These are phyloP conservation scores for Miscanthus sacchariflorus DNA, from an alignment of 202 grass and related monocot genomes.

Conservation along the genomic window DNA sequence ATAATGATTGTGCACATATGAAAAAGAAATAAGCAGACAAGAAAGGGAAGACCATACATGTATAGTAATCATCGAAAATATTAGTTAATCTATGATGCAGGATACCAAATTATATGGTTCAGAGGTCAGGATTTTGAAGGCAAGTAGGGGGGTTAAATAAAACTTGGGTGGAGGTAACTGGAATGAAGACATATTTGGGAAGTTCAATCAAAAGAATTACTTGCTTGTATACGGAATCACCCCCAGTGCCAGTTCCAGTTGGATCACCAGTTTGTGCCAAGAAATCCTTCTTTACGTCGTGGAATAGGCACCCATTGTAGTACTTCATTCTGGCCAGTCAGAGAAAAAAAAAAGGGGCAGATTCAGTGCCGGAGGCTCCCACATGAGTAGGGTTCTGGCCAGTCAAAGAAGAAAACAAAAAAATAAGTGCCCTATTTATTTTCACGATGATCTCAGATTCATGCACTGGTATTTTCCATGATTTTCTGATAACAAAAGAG, in stretches of 20 bases:
- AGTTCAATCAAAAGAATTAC: constrained; percentile 23
- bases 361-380: too few relatives aligned
- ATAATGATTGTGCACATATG: background rate
- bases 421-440: constrained; percentile 17
- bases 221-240: constrained; percentile 90
- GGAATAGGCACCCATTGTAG: constrained; percentile 96
- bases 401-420: constrained; percentile 22
- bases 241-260: constrained; percentile 75
- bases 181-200: background rate
- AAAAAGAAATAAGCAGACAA: background rate
- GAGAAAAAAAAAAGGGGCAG: too few relatives aligned
- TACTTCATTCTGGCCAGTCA: constrained; percentile 80
- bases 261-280: constrained; percentile 70
- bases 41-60: background rate
- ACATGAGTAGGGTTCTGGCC: too few relatives aligned
- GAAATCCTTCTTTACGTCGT: constrained; percentile 95
- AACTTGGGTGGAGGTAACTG: background rate
- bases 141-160: background rate
- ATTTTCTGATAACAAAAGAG: background rate
- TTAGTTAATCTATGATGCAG: too few relatives aligned
- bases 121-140: too few relatives aligned
- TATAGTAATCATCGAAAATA: background rate
- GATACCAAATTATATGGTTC: background rate
- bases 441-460: background rate
- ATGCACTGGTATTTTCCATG: background rate